Conservation (phyloP, 2,329 filamentous ascomycete genomes). For the Claviceps pazoutovae region DNA sequence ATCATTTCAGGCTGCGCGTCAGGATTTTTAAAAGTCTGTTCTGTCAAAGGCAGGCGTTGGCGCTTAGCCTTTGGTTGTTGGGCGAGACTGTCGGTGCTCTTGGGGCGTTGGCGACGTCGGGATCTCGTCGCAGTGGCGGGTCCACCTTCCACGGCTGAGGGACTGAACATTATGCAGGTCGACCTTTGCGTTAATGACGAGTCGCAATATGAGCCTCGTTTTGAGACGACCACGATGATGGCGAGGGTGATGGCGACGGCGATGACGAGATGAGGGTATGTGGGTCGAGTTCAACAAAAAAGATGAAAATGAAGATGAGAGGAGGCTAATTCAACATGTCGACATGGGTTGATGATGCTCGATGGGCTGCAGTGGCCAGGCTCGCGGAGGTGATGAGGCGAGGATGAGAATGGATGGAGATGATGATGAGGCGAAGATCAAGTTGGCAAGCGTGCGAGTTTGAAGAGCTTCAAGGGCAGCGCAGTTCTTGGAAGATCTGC, state of each 20-base stretch:
- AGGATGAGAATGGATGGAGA: neutral
- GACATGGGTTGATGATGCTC: slow-evolving; percentile 2
- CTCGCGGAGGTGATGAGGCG: neutral
- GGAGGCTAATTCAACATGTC: slow-evolving; percentile 8
- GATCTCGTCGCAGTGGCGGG: slow-evolving; percentile 44
- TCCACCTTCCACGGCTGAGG: slow-evolving; percentile 35
- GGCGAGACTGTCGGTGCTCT: slow-evolving; percentile 37
- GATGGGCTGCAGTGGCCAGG: slow-evolving; percentile 2
- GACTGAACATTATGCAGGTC: slow-evolving; percentile 41
- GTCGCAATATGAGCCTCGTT: slow-evolving; percentile 1
- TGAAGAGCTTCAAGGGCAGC: slow-evolving; percentile 2
- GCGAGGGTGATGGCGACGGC: neutral
- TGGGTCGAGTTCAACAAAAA: neutral
- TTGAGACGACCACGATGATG: neutral
- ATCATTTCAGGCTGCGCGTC: slow-evolving; percentile 38
- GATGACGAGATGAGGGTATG: too few species aligned
- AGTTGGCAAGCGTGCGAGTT: neutral
- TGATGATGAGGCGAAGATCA: neutral
- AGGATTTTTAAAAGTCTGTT: slow-evolving; percentile 42
- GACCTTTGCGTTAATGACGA: neutral
- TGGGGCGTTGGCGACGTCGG: slow-evolving; percentile 46
- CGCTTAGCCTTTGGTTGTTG: slow-evolving; percentile 51
- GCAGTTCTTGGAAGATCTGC: slow-evolving; percentile 4
- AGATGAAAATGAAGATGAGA: neutral
- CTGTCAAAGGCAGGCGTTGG: slow-evolving; percentile 41